Base-by-base conservation (phyloP, 305 asterid genomes). In the Fraxinus floribunda region DNA sequence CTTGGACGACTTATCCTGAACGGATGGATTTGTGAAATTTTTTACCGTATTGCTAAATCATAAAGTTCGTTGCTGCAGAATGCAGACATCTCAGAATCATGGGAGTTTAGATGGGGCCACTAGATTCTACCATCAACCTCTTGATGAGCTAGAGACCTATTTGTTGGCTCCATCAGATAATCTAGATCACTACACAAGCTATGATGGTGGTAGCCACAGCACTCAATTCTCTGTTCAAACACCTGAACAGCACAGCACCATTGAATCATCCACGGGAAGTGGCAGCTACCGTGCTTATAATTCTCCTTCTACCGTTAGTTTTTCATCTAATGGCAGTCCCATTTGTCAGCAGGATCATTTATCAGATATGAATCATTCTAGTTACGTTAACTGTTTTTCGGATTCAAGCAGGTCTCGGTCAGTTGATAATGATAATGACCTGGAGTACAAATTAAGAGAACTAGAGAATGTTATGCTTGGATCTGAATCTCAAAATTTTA, bases 21-120 rank as follows among this genome's bases (percentile, higher is more conserved):
- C 75, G 3, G 15, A 20, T n/a, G 71, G 32, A 60, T 60, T 22
- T 10, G 13, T 18, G 71, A 20, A 9, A 2, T 57, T 55, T 34
- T 57, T 9, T 57, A 57, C 68, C 11, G 4, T 57, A 57, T 4
- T 20, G 32, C 29, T 71, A 44, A 57, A 75, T 44, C 20, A 9
- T 32, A 9, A 35, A 70, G 34, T 26, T 78, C 34, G 72, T 73
- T 57, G 26, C 64, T 24, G 18, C 73, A 77, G 75, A 38, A 88
- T 89, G 91, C 79, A 79, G 72, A 79, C 91, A 35, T 82, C 90
- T 79, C 87, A 85, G 26, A 83, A 84, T 80, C 79, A 62, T 66
- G 82, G 80, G 79, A 84, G 78, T 73, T 26, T 81, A 35, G 81
- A 83, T 70, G 79, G 83, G 85, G 79, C 83, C 0, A 75, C 46